These are phyloP conservation scores for Pelargonium australe DNA, from an alignment of 441 rosid species.

Conservation along the genomic window DNA sequence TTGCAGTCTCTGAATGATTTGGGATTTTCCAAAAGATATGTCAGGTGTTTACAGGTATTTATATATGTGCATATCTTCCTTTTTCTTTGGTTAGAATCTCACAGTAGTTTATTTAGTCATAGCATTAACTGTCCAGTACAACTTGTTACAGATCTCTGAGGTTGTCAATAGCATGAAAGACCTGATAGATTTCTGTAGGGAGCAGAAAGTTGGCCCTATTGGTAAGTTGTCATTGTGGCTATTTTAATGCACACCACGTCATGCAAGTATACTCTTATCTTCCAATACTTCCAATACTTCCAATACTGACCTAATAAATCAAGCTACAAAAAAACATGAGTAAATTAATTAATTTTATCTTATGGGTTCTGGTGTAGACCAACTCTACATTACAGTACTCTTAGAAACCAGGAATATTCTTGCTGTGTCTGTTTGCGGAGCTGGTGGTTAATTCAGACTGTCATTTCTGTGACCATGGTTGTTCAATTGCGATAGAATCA, in stretches of 20 bases:
- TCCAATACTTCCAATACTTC: no score
- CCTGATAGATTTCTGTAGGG: constrained; percentile 75
- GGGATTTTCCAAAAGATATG: constrained; percentile 95
- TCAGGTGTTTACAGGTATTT: constrained; percentile 86
- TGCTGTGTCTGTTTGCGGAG: neutral
- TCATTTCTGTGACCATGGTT: no score
- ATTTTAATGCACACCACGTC: neutral
- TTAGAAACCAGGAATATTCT: neutral
- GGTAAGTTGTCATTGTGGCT: constrained; percentile 37
- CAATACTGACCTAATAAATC: no score
- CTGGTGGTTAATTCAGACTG: neutral
- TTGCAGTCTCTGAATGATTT: constrained; percentile 80
- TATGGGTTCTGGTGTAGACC: no score
- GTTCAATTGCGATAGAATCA: no score
- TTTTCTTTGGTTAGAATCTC: constrained; percentile 7
- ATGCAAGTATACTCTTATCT: neutral
- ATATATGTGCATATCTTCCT: constrained; percentile 6
- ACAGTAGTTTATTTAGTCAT: neutral
- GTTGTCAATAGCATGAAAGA: constrained; percentile 99
- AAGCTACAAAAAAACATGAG: no score
- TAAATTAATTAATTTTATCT: no score
- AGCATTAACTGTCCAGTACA: neutral
- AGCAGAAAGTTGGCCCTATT: constrained; percentile 77
- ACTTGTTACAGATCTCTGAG: constrained; percentile 72
- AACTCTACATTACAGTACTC: no score